Evolutionary conservation across 768 basidiomycete species (phyloP), one percentile per base, ranked within the genome.

Genomic region (Basidioascus undulatus): DNA sequence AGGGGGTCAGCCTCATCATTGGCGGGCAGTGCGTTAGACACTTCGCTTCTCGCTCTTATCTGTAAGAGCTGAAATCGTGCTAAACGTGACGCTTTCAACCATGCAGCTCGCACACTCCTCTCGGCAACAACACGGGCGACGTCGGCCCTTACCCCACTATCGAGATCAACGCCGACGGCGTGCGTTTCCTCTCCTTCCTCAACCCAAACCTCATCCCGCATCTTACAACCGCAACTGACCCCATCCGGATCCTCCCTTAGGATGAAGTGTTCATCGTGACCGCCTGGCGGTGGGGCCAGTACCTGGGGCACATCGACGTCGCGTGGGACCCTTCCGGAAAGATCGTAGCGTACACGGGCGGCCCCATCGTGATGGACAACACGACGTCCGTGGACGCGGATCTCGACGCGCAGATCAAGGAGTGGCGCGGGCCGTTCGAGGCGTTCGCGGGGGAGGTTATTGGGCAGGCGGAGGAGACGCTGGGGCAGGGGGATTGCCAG

Each of bases 241-340:
- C n/a, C n/a, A n/a, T n/a, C n/a, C n/a, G n/a, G n/a, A n/a, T n/a
- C n/a, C n/a, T n/a, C n/a, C n/a, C n/a, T n/a, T n/a, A n/a, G n/a
- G n/a, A 67, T 16, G 64, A 64, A 34, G 64, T 67, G 15, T 63
- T 61, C 44, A 57, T 67, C n/a, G 61, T 66, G 39, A 65, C 63
- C 0, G 57, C 62, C 40, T 65, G 57, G 45, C 57, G 62, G 36
- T 67, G 64, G 62, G 65, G 63, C 31, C 62, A 66, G 44, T 62
- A 63, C 46, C 53, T 67, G 28, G 64, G 65, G 10, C 54, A 59
- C 36, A 63, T 66, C 44, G 59, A 65, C 44, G 54, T 65, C 45
- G 57, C 59, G 32, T 67, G 57, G 46, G 62, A 63, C 42, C 26
- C 27, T 6, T 36, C 41, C 1, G 65, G 65, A n/a, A 59, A 57